These are phyloP conservation scores for Ophiostoma sp. DNA, from an alignment of 2,329 filamentous ascomycete species.

Conservation along the genomic window DNA sequence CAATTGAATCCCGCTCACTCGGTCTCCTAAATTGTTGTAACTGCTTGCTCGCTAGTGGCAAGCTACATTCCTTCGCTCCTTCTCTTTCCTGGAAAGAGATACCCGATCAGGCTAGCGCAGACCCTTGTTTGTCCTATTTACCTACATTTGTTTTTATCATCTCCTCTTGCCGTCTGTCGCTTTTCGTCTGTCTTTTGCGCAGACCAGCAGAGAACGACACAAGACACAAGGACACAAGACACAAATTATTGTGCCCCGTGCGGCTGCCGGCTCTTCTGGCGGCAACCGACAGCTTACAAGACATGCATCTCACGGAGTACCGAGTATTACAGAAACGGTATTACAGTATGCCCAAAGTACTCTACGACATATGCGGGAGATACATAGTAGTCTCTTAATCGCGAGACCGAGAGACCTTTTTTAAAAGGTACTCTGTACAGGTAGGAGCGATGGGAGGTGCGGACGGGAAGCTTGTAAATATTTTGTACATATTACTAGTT, in stretches of 20 bases:
- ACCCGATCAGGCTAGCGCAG: neutral
- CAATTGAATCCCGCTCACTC: neutral
- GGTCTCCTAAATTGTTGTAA: neutral
- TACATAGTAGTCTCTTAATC: neutral
- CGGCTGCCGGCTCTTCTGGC: slow-evolving; percentile 16
- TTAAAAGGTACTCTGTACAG: too few relatives aligned
- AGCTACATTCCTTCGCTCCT: neutral
- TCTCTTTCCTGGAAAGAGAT: neutral
- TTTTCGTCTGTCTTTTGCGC: neutral
- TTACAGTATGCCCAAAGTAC: neutral
- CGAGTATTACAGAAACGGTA: neutral
- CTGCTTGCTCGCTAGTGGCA: neutral
- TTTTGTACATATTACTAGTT: too few relatives aligned
- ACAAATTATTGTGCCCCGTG: slow-evolving; percentile 11
- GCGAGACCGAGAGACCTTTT: neutral
- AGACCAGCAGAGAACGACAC: neutral
- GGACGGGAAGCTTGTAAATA: neutral
- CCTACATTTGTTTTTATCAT: neutral
- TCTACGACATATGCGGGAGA: neutral
- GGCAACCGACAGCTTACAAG: slow-evolving; percentile 9
- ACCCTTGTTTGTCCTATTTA: neutral
- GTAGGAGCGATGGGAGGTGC: neutral
- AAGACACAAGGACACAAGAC: neutral
- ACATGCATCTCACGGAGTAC: neutral
- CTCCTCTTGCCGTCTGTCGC: neutral